Percentiles rank a stretch among this genome's conserved stretches.
These are phyloP conservation scores for Malassezia equina DNA, from an alignment of 1,284 basidiomycete species.

Conservation along the genomic window DNA sequence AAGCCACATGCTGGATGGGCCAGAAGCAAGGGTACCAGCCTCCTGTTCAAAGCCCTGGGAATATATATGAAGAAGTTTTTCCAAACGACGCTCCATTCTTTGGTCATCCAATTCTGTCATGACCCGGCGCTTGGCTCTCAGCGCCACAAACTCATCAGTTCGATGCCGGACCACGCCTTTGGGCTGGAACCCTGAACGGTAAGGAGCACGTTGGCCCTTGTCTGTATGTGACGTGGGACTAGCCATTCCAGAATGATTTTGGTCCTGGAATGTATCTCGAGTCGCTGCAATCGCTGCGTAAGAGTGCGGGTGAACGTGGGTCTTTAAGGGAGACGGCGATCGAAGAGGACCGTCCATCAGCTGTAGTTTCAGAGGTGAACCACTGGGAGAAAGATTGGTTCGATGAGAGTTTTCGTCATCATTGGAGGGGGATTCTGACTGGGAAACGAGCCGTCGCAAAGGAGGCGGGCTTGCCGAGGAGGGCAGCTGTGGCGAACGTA, in stretches of 20 bases:
- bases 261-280: not conserved
- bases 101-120: constrained; percentile 35
- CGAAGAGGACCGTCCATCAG: not conserved
- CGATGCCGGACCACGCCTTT: constrained; percentile 29
- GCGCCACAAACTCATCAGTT: constrained; percentile 23
- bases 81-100: constrained; percentile 35
- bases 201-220: constrained; percentile 1
- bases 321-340: not conserved
- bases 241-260: not conserved
- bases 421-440: not conserved
- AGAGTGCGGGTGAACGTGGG: not conserved
- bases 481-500: not conserved
- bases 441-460: not conserved
- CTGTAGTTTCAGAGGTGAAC: not conserved
- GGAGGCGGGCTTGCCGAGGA: not conserved
- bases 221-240: not conserved
- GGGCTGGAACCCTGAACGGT: constrained; percentile 35
- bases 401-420: no score
- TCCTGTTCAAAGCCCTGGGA: not conserved
- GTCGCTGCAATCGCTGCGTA: not conserved
- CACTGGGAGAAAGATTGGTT: not conserved
- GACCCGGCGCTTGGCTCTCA: constrained; percentile 15
- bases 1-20: not conserved
- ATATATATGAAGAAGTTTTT: constrained; percentile 19
- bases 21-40: not conserved